Percentiles rank a stretch among this genome's conserved stretches.
These are phyloP conservation scores for Pseudopithomyces chartarum DNA, from an alignment of 2,329 filamentous ascomycete genomes.

Conservation along the genomic window DNA sequence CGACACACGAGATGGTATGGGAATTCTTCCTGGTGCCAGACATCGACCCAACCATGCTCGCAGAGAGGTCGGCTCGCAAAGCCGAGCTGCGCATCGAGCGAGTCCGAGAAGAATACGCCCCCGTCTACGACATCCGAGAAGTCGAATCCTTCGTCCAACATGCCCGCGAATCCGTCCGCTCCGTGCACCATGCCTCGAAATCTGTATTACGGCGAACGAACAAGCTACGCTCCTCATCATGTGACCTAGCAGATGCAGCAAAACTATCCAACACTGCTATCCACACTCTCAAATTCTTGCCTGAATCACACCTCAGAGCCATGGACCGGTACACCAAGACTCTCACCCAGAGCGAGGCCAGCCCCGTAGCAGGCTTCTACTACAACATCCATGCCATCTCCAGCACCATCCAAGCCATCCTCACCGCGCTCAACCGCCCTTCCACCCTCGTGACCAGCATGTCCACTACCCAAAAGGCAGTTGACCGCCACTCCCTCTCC, in stretches of 20 bases:
- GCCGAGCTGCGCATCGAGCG: constrained; percentile 81
- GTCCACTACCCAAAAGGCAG: constrained; percentile 71
- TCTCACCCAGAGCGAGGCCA: constrained; percentile 70
- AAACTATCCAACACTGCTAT: constrained; percentile 57
- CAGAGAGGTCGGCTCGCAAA: constrained; percentile 84
- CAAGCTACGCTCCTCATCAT: constrained; percentile 66
- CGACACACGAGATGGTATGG: constrained; percentile 97
- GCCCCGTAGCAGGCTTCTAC: constrained; percentile 75
- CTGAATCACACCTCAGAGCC: constrained; percentile 68
- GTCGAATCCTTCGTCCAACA: constrained; percentile 93
- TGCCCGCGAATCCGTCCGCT: constrained; percentile 85
- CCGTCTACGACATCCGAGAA: constrained; percentile 78
- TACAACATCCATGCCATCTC: constrained; percentile 79
- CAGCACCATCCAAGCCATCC: constrained; percentile 79
- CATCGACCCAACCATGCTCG: constrained; percentile 86
- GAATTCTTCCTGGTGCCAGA: constrained; percentile 98
- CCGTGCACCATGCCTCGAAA: constrained; percentile 81
- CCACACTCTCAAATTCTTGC: constrained; percentile 68
- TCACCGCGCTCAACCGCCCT: constrained; percentile 78
- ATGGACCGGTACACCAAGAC: constrained; percentile 73
- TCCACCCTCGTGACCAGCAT: constrained; percentile 79
- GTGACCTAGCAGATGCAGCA: constrained; percentile 72
- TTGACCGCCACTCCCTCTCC: constrained; percentile 78
- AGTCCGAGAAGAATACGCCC: constrained; percentile 85
- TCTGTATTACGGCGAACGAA: constrained; percentile 82